phyloP scores from a whole-genome alignment of 306 rosid species.

The Lupinus albus region DNA sequence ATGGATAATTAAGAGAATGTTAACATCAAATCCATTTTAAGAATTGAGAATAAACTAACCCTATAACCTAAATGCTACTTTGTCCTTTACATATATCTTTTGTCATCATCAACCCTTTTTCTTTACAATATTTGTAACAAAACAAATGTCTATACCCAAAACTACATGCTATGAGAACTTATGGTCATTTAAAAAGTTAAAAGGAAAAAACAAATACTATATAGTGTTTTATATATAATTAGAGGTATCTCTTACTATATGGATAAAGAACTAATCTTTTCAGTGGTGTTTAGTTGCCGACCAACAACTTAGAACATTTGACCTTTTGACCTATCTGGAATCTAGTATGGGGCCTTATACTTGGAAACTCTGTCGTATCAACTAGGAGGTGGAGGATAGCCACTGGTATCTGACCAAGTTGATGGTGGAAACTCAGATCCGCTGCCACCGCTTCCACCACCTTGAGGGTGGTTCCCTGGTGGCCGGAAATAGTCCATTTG shows the following conservation, averaged over 20 bases:
- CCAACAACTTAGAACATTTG: too few relatives aligned
- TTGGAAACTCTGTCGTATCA: slow-evolving; percentile 33
- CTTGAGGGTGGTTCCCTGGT: slow-evolving; percentile 45
- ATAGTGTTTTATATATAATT: too few relatives aligned
- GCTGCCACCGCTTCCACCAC: slow-evolving; percentile 22
- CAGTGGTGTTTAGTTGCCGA: too few relatives aligned
- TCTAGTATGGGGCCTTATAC: too few relatives aligned
- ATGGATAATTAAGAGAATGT: slow-evolving; percentile 29
- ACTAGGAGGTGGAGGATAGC: slow-evolving; percentile 61
- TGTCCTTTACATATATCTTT: slow-evolving; percentile 36
- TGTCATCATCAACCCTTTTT: slow-evolving; percentile 1
- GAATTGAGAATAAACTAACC: slow-evolving; percentile 32
- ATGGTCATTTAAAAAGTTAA: background rate
- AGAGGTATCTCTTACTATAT: too few relatives aligned
- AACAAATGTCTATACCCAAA: slow-evolving; percentile 14
- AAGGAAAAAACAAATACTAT: background rate
- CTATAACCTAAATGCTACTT: slow-evolving; percentile 20
- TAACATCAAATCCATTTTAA: slow-evolving; percentile 34
- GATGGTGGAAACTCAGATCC: slow-evolving; percentile 41
- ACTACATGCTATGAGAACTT: slow-evolving; percentile 1
- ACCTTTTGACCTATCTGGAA: too few relatives aligned
- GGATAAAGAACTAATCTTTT: too few relatives aligned
- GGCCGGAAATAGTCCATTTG: slow-evolving; percentile 48
- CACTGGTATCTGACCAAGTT: slow-evolving; percentile 68
- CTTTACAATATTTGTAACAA: slow-evolving; percentile 16